These are phyloP conservation scores for Rosa lucieae DNA, from an alignment of 306 rosid genomes.

Conservation along the genomic window DNA sequence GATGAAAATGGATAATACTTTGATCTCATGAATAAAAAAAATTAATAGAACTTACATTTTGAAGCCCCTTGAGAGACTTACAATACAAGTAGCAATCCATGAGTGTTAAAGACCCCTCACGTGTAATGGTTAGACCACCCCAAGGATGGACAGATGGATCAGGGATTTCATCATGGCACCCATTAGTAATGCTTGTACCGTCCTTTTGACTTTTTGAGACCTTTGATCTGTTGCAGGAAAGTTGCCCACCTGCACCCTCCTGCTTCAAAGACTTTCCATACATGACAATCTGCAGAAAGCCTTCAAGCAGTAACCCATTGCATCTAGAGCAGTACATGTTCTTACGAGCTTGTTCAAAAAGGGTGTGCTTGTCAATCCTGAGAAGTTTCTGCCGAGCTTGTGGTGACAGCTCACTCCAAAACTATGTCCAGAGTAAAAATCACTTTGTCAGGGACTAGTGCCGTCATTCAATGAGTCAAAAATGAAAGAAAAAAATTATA, in stretches of 20 bases:
- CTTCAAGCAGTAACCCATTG: conserved; percentile 96
- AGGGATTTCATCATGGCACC: conserved; percentile 74
- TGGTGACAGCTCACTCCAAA: conserved; percentile 77
- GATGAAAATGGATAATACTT: conserved; percentile 7
- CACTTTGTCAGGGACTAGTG: conserved; percentile 23
- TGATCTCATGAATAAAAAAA: conserved; percentile 12
- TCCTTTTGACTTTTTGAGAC: conserved; percentile 53
- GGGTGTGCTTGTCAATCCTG: conserved; percentile 94
- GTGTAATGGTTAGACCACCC: conserved; percentile 94
- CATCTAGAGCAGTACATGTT: conserved; percentile 99
- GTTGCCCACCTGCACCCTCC: conserved; percentile 52
- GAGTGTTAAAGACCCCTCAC: conserved; percentile 86
- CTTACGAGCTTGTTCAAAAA: conserved; percentile 97
- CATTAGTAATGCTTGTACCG: conserved; percentile 44
- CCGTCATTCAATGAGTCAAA: background rate
- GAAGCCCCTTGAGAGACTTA: conserved; percentile 74
- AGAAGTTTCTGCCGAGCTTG: conserved; percentile 80
- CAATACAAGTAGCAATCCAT: conserved; percentile 84
- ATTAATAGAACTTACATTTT: conserved; percentile 55
- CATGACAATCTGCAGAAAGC: conserved; percentile 93
- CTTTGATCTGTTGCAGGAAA: conserved; percentile 47
- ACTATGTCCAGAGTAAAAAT: conserved; percentile 51
- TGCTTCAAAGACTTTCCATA: conserved; percentile 90
- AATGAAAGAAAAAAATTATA: background rate
- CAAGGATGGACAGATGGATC: conserved; percentile 97